Evolutionary conservation across 2,329 filamentous ascomycete species (phyloP).

Genomic region (Penicillium psychrosexuale): DNA sequence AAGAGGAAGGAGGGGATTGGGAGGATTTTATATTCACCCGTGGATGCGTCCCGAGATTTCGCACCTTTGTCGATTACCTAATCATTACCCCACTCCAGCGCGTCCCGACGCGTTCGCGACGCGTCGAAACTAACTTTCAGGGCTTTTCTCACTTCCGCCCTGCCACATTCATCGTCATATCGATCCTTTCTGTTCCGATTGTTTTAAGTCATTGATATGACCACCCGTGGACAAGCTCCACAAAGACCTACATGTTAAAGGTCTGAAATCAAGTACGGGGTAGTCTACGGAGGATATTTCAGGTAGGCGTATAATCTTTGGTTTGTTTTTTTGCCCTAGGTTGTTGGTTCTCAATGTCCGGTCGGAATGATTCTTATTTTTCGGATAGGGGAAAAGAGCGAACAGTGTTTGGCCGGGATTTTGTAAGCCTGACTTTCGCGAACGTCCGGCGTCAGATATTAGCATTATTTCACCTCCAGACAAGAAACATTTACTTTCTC

Average conservation of each 20-base stretch:
- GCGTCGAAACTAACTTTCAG: neutral
- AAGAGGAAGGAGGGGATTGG: neutral
- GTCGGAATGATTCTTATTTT: neutral
- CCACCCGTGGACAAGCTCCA: no score
- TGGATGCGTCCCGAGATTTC: neutral
- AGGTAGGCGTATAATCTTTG: neutral
- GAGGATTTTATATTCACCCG: neutral
- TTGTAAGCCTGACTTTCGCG: neutral
- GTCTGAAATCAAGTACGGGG: neutral
- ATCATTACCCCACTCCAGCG: neutral
- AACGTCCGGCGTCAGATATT: neutral
- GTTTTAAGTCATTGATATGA: neutral
- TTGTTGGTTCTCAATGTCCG: no score
- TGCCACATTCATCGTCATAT: neutral
- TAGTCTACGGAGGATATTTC: neutral
- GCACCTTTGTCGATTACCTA: neutral
- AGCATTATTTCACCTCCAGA: neutral
- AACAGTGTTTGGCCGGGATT: neutral
- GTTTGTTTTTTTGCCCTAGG: neutral
- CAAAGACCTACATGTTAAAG: neutral
- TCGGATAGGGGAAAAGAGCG: neutral
- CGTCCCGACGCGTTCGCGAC: neutral
- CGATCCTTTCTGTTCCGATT: neutral
- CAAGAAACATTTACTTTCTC: neutral
- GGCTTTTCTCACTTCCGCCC: neutral